Conservation (phyloP, 192 early-diverging fungal species). For the Funneliformis mosseae region DNA sequence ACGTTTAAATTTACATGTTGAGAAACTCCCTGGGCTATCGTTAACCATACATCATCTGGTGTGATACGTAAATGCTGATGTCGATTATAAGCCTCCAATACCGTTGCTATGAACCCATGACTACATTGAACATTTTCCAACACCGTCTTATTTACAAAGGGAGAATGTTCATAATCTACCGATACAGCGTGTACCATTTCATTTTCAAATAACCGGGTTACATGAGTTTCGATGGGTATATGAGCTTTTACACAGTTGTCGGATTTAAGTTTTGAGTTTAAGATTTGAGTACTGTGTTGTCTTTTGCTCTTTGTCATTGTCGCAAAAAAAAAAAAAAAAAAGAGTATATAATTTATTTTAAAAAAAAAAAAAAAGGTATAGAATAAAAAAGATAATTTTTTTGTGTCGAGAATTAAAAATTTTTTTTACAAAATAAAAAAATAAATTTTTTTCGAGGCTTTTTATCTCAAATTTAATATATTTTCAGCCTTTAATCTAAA, state of each 20-base stretch:
- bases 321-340: no score
- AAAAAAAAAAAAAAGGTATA: no score
- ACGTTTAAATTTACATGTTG: conserved; percentile 20
- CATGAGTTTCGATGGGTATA: background rate
- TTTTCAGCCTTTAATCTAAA: no score
- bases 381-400: no score
- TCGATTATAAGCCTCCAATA: background rate
- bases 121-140: background rate
- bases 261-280: background rate
- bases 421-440: no score
- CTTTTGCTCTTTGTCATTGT: background rate
- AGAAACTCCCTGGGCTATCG: conserved; percentile 13
- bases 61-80: conserved; percentile 21
- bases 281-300: background rate
- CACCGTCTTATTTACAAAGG: background rate
- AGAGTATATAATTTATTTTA: no score
- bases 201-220: background rate
- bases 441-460: no score
- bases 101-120: background rate
- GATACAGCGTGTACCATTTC: background rate
- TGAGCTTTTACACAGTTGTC: background rate
- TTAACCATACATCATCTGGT: conserved; percentile 15
- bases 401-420: no score
- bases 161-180: background rate
- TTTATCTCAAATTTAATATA: no score